Percentiles rank a stretch among this genome's conserved stretches.
phyloP scores from a whole-genome alignment of 2,329 filamentous ascomycete genomes.

The Clonostachys sp. region DNA sequence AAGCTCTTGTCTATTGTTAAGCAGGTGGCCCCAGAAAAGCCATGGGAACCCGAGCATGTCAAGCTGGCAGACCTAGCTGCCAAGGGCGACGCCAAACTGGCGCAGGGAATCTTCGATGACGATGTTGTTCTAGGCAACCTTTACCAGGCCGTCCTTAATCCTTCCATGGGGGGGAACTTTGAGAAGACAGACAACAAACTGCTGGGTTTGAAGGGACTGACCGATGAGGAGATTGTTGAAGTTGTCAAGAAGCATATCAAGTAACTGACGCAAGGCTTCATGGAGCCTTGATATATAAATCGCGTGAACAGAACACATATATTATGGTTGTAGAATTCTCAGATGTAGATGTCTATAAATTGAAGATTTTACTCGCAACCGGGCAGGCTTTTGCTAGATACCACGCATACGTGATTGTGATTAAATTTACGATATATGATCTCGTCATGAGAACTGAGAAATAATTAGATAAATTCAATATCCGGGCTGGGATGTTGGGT shows the following conservation, averaged over 20 bases:
- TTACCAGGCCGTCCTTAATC: slow-evolving; percentile 19
- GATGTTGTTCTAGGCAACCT: slow-evolving; percentile 25
- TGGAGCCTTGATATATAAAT: too few relatives aligned
- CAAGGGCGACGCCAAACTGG: slow-evolving; percentile 18
- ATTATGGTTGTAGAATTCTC: too few relatives aligned
- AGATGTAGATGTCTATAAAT: too few relatives aligned
- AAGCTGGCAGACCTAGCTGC: slow-evolving; percentile 18
- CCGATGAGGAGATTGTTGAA: slow-evolving; percentile 30
- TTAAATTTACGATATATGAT: too few relatives aligned
- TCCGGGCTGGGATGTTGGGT: too few relatives aligned
- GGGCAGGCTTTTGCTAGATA: too few relatives aligned
- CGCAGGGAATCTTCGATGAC: slow-evolving; percentile 17
- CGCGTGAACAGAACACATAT: too few relatives aligned
- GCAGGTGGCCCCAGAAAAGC: slow-evolving; percentile 36
- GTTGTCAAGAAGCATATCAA: slow-evolving; percentile 11
- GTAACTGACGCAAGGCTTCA: neutral
- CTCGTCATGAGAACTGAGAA: too few relatives aligned
- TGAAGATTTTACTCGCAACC: too few relatives aligned
- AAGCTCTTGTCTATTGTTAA: slow-evolving; percentile 39
- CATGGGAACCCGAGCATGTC: slow-evolving; percentile 36
- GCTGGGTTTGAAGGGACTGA: slow-evolving; percentile 34
- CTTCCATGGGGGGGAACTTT: slow-evolving; percentile 22
- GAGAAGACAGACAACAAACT: slow-evolving; percentile 35
- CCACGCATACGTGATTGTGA: too few relatives aligned
- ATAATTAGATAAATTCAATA: too few relatives aligned